Evolutionary conservation across 1,139 yeast genomes (phyloP).

Genomic region (Suhomyces guaymorum): DNA sequence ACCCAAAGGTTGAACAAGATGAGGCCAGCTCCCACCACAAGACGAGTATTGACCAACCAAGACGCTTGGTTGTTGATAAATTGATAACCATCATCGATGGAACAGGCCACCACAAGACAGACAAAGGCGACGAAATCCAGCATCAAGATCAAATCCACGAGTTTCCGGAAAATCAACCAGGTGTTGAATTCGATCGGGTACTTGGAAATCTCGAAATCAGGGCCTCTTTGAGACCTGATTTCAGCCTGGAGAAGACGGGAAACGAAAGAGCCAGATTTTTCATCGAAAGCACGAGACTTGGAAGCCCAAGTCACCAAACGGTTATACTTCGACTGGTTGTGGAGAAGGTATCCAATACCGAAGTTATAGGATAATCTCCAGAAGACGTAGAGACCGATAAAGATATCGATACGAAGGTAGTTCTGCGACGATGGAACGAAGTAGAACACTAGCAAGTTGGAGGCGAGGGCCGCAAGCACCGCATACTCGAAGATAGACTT

Average conservation of each 20-base stretch:
- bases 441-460: conserved; percentile 55
- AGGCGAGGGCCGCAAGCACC: conserved; percentile 53
- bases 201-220: conserved; percentile 46
- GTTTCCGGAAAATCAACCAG: conserved; percentile 78
- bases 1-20: conserved; percentile 82
- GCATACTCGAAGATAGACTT: conserved; percentile 67
- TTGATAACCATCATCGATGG: conserved; percentile 42
- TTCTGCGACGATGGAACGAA: conserved; percentile 26
- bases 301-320: conserved; percentile 58
- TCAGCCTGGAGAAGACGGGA: conserved; percentile 47
- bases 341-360: conserved; percentile 74
- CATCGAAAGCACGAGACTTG: conserved; percentile 46
- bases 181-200: conserved; percentile 79
- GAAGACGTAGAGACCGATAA: conserved; percentile 58
- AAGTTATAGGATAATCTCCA: conserved; percentile 80
- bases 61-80: conserved; percentile 35
- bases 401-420: conserved; percentile 43
- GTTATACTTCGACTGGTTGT: conserved; percentile 64
- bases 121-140: conserved; percentile 80
- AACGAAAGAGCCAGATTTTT: conserved; percentile 20
- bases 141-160: conserved; percentile 83
- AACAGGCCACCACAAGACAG: conserved; percentile 65
- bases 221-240: conserved; percentile 63
- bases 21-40: conserved; percentile 47
- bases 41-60: conserved; percentile 40